Conservation (phyloP, 2,329 filamentous ascomycete genomes). For the Ascocoryne sarcoides region DNA sequence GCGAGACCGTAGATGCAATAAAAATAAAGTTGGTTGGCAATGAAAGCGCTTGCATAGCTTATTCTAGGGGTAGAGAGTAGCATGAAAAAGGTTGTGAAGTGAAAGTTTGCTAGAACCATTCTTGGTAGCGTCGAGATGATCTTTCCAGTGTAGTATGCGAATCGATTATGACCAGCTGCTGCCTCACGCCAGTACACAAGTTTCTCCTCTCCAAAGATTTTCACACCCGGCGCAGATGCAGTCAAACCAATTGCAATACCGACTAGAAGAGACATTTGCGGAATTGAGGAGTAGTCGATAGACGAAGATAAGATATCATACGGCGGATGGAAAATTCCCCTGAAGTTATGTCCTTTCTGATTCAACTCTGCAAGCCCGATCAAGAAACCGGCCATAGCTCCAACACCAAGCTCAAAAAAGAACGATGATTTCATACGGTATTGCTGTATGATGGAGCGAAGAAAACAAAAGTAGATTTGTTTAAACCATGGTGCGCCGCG, state of each 20-base stretch:
- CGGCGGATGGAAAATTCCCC: constrained; percentile 41
- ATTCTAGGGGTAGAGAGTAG: constrained; percentile 42
- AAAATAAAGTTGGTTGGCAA: constrained; percentile 46
- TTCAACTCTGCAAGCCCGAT: constrained; percentile 45
- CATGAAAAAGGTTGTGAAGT: constrained; percentile 44
- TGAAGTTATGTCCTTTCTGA: constrained; percentile 43
- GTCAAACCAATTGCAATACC: constrained; percentile 48
- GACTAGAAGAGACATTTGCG: constrained; percentile 43
- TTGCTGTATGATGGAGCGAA: constrained; percentile 47
- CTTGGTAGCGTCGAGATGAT: constrained; percentile 41
- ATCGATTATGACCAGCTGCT: constrained; percentile 45
- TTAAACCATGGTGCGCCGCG: constrained; percentile 40
- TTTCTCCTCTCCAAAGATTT: constrained; percentile 48
- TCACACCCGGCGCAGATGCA: constrained; percentile 45
- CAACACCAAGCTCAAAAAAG: constrained; percentile 45
- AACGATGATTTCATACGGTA: constrained; percentile 42
- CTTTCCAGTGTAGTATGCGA: constrained; percentile 50
- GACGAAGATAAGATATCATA: constrained; percentile 44
- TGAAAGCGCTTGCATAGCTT: constrained; percentile 39
- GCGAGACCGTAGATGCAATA: constrained; percentile 51
- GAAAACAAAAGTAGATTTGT: constrained; percentile 45
- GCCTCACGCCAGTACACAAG: constrained; percentile 46
- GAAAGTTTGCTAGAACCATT: constrained; percentile 42
- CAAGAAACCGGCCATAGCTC: constrained; percentile 41
- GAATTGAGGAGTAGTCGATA: constrained; percentile 40